Conservation (phyloP, 2,329 filamentous ascomycete species). For the Westerdykella ornata region DNA sequence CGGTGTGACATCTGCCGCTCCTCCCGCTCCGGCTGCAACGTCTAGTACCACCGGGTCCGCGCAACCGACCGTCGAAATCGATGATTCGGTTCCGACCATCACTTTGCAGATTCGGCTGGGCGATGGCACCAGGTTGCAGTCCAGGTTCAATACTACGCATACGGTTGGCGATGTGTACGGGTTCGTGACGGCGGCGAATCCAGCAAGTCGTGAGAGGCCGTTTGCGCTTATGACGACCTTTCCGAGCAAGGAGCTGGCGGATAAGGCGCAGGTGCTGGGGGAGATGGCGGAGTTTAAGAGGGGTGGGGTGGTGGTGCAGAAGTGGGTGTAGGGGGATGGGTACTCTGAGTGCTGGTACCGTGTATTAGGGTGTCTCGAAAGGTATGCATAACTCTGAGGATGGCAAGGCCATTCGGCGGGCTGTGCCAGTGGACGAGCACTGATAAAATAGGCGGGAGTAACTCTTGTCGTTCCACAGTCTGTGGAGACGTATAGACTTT, state of each 20-base stretch:
- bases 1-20: conserved; percentile 42
- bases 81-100: conserved; percentile 61
- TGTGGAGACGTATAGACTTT: too few species aligned
- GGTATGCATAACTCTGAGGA: too few species aligned
- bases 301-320: conserved; percentile 51
- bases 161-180: conserved; percentile 72
- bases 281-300: conserved; percentile 47
- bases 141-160: conserved; percentile 72
- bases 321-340: conserved; percentile 40
- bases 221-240: conserved; percentile 79
- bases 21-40: conserved; percentile 28
- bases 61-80: conserved; percentile 46
- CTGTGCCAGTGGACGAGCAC: background rate
- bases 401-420: too few species aligned
- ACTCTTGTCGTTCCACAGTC: too few species aligned
- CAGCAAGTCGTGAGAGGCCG: conserved; percentile 50
- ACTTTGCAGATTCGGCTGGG: conserved; percentile 71
- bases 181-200: conserved; percentile 61
- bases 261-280: conserved; percentile 49
- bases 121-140: conserved; percentile 69
- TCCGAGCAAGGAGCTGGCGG: conserved; percentile 71
- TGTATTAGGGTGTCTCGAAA: too few species aligned
- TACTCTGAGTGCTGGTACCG: too few species aligned
- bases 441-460: background rate
- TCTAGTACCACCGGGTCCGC: conserved; percentile 33